Evolutionary conservation across 495 filamentous ascomycete genomes (phyloP), one percentile per base, ranked within the genome.

Genomic region (Neurospora pannonica): DNA sequence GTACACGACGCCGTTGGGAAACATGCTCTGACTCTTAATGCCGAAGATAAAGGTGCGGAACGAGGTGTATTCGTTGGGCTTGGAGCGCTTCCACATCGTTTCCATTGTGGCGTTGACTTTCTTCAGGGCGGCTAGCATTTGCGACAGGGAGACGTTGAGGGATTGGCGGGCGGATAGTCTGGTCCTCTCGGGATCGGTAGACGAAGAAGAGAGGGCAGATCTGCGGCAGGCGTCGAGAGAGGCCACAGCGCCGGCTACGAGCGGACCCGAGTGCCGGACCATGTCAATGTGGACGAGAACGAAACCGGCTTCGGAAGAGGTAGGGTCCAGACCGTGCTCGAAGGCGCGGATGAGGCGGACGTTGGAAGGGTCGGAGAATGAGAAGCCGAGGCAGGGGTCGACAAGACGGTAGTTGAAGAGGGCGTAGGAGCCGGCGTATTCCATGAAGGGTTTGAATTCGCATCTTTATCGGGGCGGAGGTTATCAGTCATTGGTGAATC

Each of bases 21-120:
- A 97, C 94, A 97, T 97, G 67, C 88, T 89, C 81, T 97, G 94
- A 8, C 87, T 90, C 2, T 91, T 93, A 77, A 97, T 97, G 70
- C 94, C 94, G 77, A 97, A 97, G 82, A 97, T 97, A 83, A 97
- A 97, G 39, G 94, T 95, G 13, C 94, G 90, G 87, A 96, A 97
- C 70, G 86, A 90, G 39, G 89, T 91, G 82, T 97, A 97, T 70
- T 92, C 88, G 5, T 84, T 80, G 15, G 94, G 94, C 78, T 91
- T 92, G 71, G 91, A 93, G 78, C 93, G 91, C 42, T 84, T 85
- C 94, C 94, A 97, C 94, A 97, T 97, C 34, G 87, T 89, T 77
- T 96, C 93, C 92, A 97, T 95, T 48, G 89, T 88, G 9, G 77
- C 82, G 80, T 97, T 95, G 48, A 97, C 90, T 74, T 89, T 88